Evolutionary conservation across 148 eudicot species (phyloP).

Genomic region (Vaccinium macrocarpon): DNA sequence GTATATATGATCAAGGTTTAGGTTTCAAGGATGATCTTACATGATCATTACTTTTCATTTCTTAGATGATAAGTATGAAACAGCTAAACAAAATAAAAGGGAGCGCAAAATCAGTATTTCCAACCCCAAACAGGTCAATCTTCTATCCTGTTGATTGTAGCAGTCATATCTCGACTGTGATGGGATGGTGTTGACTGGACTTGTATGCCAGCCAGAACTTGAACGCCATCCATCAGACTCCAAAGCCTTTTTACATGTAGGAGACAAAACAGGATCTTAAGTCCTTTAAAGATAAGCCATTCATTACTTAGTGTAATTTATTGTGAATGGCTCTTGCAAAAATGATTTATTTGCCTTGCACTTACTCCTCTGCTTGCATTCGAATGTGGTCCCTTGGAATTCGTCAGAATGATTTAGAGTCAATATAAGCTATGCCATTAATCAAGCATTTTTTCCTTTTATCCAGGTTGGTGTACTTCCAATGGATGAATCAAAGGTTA

Average conservation of each 20-base stretch:
- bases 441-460: constrained; percentile 30
- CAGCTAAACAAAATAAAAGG: background rate
- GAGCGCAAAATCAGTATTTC: background rate
- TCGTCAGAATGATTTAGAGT: constrained; percentile 7
- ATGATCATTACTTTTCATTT: background rate
- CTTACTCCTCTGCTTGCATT: background rate
- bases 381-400: background rate
- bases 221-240: background rate
- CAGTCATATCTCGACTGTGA: background rate
- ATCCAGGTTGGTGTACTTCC: constrained; percentile 96
- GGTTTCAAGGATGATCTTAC: constrained; percentile 11
- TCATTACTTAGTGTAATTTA: background rate
- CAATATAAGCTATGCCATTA: constrained; percentile 26
- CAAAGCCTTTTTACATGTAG: background rate
- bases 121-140: background rate
- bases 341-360: background rate
- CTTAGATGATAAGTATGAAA: background rate
- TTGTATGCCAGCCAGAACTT: background rate
- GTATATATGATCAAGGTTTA: background rate
- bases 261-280: background rate
- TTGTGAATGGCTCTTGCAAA: background rate
- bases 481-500: constrained; percentile 90
- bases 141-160: background rate
- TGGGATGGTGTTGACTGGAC: background rate
- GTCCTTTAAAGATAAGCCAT: background rate